Percentiles rank a stretch among this genome's conserved stretches.
These are phyloP conservation scores for Moesziomyces sp. DNA, from an alignment of 1,284 basidiomycete species.

Conservation along the genomic window DNA sequence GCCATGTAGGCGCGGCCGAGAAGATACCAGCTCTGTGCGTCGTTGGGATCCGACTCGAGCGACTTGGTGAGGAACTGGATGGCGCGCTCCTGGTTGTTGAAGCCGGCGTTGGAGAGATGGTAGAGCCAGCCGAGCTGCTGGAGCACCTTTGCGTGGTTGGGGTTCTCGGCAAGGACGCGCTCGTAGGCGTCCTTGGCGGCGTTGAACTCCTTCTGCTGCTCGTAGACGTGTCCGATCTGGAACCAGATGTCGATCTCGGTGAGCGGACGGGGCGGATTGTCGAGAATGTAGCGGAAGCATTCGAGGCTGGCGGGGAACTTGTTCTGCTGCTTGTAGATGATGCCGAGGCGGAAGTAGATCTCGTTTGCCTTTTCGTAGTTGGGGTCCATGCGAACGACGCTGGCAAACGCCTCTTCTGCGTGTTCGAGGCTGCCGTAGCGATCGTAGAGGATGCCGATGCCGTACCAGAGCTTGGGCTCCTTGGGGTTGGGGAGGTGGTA, in stretches of 20 bases:
- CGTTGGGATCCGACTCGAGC: conserved; percentile 79
- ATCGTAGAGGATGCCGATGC: conserved; percentile 98
- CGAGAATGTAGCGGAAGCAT: conserved; percentile 89
- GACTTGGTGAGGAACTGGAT: conserved; percentile 94
- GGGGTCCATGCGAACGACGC: conserved; percentile 95
- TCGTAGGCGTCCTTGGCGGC: conserved; percentile 95
- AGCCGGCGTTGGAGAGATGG: conserved; percentile 90
- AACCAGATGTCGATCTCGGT: conserved; percentile 99
- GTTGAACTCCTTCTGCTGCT: conserved; percentile 93
- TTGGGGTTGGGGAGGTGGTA: conserved; percentile 96
- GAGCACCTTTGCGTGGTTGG: conserved; percentile 93
- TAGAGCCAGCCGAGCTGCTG: conserved; percentile 98
- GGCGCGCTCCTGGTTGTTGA: conserved; percentile 94
- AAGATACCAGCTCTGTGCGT: conserved; percentile 98
- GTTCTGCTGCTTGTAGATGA: conserved; percentile 98
- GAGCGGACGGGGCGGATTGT: conserved; percentile 91
- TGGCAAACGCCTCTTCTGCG: conserved; percentile 97
- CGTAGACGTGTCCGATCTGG: conserved; percentile 98
- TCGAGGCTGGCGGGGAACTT: conserved; percentile 74
- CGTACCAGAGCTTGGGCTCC: conserved; percentile 99
- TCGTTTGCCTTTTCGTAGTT: conserved; percentile 99
- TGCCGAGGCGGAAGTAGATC: conserved; percentile 96
- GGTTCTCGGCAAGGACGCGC: conserved; percentile 92
- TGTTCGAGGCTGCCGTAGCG: conserved; percentile 97
- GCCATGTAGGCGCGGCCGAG: conserved; percentile 98